These are phyloP conservation scores for Epichloe hybrida DNA, from an alignment of 2,329 filamentous ascomycete genomes.

Conservation along the genomic window DNA sequence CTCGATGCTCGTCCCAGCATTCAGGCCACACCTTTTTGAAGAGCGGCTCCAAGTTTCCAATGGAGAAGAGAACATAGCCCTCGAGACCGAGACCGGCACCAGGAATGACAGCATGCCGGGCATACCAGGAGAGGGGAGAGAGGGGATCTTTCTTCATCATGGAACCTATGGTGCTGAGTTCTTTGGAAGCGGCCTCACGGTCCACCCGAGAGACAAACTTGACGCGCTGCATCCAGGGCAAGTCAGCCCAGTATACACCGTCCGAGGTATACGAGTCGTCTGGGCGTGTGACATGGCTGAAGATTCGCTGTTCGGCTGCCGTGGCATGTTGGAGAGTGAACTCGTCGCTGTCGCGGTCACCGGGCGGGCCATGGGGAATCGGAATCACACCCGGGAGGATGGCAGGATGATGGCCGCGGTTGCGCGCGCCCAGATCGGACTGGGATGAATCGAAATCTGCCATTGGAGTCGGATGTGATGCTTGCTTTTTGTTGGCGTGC, in stretches of 20 bases:
- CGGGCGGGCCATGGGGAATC: slow-evolving; percentile 35
- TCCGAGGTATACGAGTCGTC: slow-evolving; percentile 76
- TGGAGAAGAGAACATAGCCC: slow-evolving; percentile 94
- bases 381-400: slow-evolving; percentile 38
- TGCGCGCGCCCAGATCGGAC: slow-evolving; percentile 1
- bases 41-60: slow-evolving; percentile 79
- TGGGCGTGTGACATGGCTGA: slow-evolving; percentile 70
- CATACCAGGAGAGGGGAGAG: slow-evolving; percentile 73
- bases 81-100: slow-evolving; percentile 86
- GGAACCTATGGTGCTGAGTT: slow-evolving; percentile 51
- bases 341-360: slow-evolving; percentile 35
- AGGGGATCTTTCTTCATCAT: slow-evolving; percentile 83
- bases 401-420: slow-evolving; percentile 17
- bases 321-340: slow-evolving; percentile 28
- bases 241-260: slow-evolving; percentile 86
- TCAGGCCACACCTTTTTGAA: slow-evolving; percentile 60
- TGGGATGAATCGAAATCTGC: slow-evolving; percentile 2
- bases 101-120: slow-evolving; percentile 80
- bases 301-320: slow-evolving; percentile 45
- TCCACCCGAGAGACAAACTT: slow-evolving; percentile 67
- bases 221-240: slow-evolving; percentile 55
- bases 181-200: slow-evolving; percentile 51
- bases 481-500: background rate
- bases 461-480: slow-evolving; percentile 1
- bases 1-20: slow-evolving; percentile 59